phyloP scores from a whole-genome alignment of 2,329 filamentous ascomycete genomes.

The Xylariaceae sp. region DNA sequence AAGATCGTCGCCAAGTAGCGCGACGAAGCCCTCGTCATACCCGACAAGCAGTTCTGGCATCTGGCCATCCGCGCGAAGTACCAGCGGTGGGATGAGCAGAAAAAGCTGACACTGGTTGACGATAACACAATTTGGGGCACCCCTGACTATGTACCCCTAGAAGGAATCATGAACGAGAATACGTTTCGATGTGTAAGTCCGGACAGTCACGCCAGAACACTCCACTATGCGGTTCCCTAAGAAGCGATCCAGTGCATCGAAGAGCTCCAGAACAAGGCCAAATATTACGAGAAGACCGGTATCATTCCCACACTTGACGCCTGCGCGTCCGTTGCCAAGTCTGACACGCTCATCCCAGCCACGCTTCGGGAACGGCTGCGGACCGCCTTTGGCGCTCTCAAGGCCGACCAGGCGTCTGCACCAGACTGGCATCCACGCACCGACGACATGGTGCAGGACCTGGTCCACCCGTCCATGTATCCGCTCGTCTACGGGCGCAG shows the following conservation, averaged over 20 bases:
- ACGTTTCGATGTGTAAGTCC: constrained; percentile 20
- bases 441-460: constrained; percentile 48
- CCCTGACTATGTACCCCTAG: not conserved
- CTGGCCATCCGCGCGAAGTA: not conserved
- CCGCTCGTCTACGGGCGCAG: constrained; percentile 46
- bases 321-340: constrained; percentile 42
- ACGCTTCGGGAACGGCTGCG: constrained; percentile 29
- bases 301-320: constrained; percentile 43
- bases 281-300: constrained; percentile 34
- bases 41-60: constrained; percentile 13
- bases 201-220: too few relatives aligned
- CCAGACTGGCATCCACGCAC: constrained; percentile 55
- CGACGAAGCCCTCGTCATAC: constrained; percentile 9
- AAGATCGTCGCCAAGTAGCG: too few relatives aligned
- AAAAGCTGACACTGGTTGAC: not conserved
- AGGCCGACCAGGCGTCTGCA: constrained; percentile 36
- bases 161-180: constrained; percentile 12
- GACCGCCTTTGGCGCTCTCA: constrained; percentile 36
- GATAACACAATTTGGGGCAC: not conserved
- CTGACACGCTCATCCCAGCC: constrained; percentile 40
- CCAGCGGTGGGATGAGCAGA: not conserved
- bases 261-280: constrained; percentile 48
- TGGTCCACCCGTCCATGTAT: constrained; percentile 57
- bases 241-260: constrained; percentile 27
- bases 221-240: not conserved